Evolutionary conservation across 257 asterid species (phyloP), one percentile per base, ranked within the genome.

Genomic region (Dorcoceras hygrometricum): DNA sequence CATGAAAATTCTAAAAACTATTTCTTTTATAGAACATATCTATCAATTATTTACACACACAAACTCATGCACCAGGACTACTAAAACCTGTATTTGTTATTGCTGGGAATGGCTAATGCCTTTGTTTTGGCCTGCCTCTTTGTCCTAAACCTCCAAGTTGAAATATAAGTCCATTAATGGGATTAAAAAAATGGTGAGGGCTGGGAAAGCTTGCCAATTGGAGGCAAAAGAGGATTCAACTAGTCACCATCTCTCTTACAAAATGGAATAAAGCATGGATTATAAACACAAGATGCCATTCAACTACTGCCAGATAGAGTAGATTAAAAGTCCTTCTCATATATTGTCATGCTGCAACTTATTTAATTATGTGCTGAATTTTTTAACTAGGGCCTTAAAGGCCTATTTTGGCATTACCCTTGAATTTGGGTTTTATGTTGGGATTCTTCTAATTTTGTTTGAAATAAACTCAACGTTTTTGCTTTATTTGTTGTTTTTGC

Each of bases 181-280:
- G 64, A 19, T 16, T 63, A 55, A 29, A 61, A n/a, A 24, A 57
- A 36, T 64, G 31, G 69, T 31, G 62, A 73, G 60, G 59, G 76
- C 74, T n/a, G 71, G 71, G 57, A 32, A 39, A 51, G 25, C 34
- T 19, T 81, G 93, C 90, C 92, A 88, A 79, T 68, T 86, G 93
- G 96, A 80, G 84, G 82, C 69, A 68, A 46, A 43, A 23, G 57
- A 76, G 72, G 36, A 69, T 46, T 56, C 73, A 11, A 16, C 65
- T 20, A 1, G 57, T 12, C 28, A 46, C 28, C 63, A 66, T 25
- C 66, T 58, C 27, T 29, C 9, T 12, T 29, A 22, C 23, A 25
- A 25, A 25, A 34, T 43, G 59, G 6, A 20, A 19, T 57, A 25
- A 57, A 28, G 8, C 39, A 48, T 59, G 3, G 48, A 18, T 46